phyloP scores from a whole-genome alignment of 2,329 filamentous ascomycete species.

The Trichoderma harzianum region DNA sequence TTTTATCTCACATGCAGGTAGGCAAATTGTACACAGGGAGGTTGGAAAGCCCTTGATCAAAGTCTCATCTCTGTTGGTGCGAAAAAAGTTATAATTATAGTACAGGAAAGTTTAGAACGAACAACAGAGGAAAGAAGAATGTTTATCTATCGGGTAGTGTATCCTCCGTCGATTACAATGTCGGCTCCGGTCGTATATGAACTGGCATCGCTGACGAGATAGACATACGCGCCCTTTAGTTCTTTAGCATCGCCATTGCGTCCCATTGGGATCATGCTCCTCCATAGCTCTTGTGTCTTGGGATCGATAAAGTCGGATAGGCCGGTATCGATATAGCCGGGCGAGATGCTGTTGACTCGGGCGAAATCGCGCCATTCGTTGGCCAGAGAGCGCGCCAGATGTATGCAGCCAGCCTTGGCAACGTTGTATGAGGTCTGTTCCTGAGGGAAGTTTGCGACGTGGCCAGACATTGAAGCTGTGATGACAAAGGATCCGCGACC shows the following conservation, averaged over 20 bases:
- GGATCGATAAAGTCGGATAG: conserved; percentile 63
- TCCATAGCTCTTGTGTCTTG: conserved; percentile 70
- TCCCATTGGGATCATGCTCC: conserved; percentile 70
- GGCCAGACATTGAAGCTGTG: conserved; percentile 67
- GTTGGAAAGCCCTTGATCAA: neutral
- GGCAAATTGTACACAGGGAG: neutral
- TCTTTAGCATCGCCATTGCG: conserved; percentile 66
- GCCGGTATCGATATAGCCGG: conserved; percentile 66
- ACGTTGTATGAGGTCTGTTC: conserved; percentile 66
- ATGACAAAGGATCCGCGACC: conserved; percentile 64
- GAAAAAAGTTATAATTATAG: neutral
- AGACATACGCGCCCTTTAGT: conserved; percentile 75
- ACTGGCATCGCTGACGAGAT: conserved; percentile 70
- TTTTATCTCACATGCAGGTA: neutral
- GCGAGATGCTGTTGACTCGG: conserved; percentile 62
- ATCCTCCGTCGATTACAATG: conserved; percentile 70
- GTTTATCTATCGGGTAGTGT: conserved; percentile 43
- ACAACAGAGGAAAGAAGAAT: neutral
- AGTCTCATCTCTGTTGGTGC: neutral
- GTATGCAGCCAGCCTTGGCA: conserved; percentile 55
- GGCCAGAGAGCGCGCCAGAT: conserved; percentile 47
- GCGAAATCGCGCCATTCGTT: conserved; percentile 69
- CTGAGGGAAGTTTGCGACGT: conserved; percentile 69
- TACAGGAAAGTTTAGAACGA: neutral
- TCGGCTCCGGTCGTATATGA: conserved; percentile 72